Percentiles rank a stretch among this genome's conserved stretches.
Conservation (phyloP, 176 grass and related monocot species). For the Phragmites australis region DNA sequence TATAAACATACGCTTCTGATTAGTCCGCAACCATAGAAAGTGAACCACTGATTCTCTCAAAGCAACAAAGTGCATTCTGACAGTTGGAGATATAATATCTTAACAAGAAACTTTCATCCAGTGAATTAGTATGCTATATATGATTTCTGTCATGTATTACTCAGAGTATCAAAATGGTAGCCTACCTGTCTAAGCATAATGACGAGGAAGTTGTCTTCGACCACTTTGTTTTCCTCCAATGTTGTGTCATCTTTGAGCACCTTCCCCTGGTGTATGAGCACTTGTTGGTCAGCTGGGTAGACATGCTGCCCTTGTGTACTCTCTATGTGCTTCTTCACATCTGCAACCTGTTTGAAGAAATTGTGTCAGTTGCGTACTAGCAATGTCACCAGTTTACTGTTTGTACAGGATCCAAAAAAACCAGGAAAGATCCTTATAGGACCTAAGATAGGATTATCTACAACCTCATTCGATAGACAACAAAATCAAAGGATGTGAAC, state of each 20-base stretch:
- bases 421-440: neutral
- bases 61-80: neutral
- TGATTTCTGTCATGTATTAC: neutral
- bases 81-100: neutral
- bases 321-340: slow-evolving; percentile 76
- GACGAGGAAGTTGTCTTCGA: slow-evolving; percentile 74
- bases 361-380: neutral
- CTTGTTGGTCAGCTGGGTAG: slow-evolving; percentile 80
- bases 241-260: slow-evolving; percentile 77
- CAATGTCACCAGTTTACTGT: neutral
- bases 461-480: neutral
- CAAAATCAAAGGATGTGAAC: neutral
- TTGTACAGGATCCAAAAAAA: slow-evolving; percentile 22
- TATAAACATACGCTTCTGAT: neutral
- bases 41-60: slow-evolving; percentile 8
- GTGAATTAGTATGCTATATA: neutral
- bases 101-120: neutral
- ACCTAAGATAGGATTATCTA: neutral
- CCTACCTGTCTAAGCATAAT: slow-evolving; percentile 87
- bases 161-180: slow-evolving; percentile 30
- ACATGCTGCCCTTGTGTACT: slow-evolving; percentile 54
- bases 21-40: neutral
- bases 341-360: slow-evolving; percentile 56
- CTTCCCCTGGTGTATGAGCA: slow-evolving; percentile 82
- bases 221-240: slow-evolving; percentile 77